phyloP scores from a whole-genome alignment of 225 moss, liverwort and hornwort species.

The Pleurozium schreberi region DNA sequence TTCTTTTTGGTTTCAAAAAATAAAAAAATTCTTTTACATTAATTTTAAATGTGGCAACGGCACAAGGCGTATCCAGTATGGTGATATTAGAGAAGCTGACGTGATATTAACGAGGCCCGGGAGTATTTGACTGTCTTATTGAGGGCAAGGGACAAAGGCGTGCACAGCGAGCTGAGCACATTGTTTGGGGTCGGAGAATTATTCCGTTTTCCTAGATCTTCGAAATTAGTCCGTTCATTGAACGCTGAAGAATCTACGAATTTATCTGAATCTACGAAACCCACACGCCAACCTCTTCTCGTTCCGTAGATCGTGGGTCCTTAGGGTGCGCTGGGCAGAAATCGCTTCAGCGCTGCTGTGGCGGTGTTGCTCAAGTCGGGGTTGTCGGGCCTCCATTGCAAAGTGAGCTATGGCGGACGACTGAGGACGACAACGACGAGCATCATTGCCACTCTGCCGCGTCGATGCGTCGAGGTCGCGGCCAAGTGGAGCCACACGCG shows the following conservation, averaged over 20 bases:
- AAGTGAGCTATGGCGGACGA: background rate
- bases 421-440: background rate
- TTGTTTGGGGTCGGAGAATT: background rate
- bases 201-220: background rate
- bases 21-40: too few relatives aligned
- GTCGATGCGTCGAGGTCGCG: background rate
- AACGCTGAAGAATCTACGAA: background rate
- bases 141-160: background rate
- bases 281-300: background rate
- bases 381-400: background rate
- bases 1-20: too few relatives aligned
- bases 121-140: background rate
- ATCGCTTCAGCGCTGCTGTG: background rate
- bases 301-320: fast-evolving
- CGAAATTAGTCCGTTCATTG: background rate
- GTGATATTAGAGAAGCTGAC: background rate
- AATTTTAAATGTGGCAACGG: too few relatives aligned
- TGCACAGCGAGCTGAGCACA: background rate
- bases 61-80: background rate
- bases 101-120: background rate
- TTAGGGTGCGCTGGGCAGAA: background rate
- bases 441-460: background rate
- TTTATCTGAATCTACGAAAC: background rate
- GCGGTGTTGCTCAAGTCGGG: background rate
- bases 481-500: background rate